Conservation (phyloP, 139 green algal genomes). For the Haematococcus sp. region DNA sequence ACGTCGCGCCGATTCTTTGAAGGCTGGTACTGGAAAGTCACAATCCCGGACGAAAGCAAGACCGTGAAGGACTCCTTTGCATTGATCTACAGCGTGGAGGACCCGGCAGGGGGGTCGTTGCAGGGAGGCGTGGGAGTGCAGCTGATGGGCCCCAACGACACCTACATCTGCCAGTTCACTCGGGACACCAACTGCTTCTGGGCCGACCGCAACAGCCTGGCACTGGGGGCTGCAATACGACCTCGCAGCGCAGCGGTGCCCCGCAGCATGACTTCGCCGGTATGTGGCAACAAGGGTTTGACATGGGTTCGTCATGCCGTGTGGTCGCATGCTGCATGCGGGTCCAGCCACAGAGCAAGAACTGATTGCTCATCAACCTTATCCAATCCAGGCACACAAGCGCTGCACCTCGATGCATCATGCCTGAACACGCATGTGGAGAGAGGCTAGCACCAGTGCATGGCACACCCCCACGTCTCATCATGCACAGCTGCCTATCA, state of each 20-base stretch:
- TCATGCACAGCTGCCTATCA: neutral
- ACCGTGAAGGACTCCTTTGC: constrained; percentile 82
- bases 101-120: constrained; percentile 51
- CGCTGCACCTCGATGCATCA: no score
- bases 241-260: neutral
- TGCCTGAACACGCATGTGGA: no score
- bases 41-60: constrained; percentile 59
- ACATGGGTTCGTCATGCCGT: neutral
- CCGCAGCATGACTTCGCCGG: constrained; percentile 3
- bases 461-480: neutral
- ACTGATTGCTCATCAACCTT: no score
- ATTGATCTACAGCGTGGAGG: constrained; percentile 93
- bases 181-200: constrained; percentile 71
- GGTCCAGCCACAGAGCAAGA: no score
- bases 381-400: no score
- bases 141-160: constrained; percentile 90
- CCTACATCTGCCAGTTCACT: constrained; percentile 89
- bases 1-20: constrained; percentile 83
- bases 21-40: constrained; percentile 96
- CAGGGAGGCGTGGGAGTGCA: constrained; percentile 35
- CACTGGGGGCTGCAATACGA: constrained; percentile 68
- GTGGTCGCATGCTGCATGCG: no score
- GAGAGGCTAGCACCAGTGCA: no score
- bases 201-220: constrained; percentile 59
- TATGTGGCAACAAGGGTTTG: neutral